Base-by-base conservation (phyloP, 495 filamentous ascomycete genomes). In the Aspergillus nanangensis region DNA sequence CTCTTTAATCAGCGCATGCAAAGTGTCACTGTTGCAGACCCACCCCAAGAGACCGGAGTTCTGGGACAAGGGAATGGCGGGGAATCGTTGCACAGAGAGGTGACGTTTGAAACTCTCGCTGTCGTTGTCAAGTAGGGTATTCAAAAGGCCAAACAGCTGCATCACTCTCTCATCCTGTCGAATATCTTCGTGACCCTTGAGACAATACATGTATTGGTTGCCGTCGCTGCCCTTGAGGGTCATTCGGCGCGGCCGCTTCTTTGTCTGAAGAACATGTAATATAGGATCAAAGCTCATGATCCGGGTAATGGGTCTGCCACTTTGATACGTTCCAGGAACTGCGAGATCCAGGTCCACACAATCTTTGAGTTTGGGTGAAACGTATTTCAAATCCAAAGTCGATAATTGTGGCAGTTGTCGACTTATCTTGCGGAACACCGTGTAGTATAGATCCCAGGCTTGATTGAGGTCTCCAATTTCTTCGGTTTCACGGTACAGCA, bases 171-270 rank as follows among this genome's bases (percentile, higher is more conserved):
- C 93, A 59, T 99, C 93, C 68, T 99, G 93, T 45, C 93, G 81
- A 52, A 96, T 96, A 72, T 99, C 93, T 69, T 99, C 93, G 55
- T 97, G 94, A 8, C 93, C 93, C 69, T 99, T 99, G 57, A 99
- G 76, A 18, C 81, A 56, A 69, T 95, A 95, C 39, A 87, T 83
- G 69, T 97, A 95, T 10, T 78, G 74, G 38, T 71, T 80, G 44
- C 92, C 93, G 57, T 96, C 94, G 55, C 84, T 93, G 25, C 91
- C 93, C 58, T 83, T 82, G 47, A 94, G 81, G 35, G 83, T 90
- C 53, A 97, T 79, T 62, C 92, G 91, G 41, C 93, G 78, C 3
- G 93, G 93, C 22, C 91, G 81, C 60, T 99, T 95, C 67, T 99
- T 99, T 3, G 94, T 97, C 52, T 86, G 89, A 53, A 99, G 93